These are phyloP conservation scores for Leccinum disarticulatum DNA, from an alignment of 768 basidiomycete species.

Conservation along the genomic window DNA sequence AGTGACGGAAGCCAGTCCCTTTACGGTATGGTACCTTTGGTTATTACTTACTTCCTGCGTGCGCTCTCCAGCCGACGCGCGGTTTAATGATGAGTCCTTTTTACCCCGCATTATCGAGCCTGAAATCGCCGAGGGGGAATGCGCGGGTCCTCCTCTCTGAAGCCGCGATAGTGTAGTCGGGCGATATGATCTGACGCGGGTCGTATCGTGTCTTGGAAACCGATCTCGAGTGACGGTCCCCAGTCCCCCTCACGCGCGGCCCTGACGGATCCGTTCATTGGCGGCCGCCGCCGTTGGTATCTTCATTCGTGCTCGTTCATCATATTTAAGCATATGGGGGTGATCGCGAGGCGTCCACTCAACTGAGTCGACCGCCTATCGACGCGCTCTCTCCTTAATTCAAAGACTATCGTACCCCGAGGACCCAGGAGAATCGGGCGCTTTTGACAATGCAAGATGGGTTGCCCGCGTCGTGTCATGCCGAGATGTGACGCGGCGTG, in stretches of 20 bases:
- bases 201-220: neutral
- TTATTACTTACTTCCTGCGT: neutral
- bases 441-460: constrained; percentile 55
- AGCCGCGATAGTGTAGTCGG: neutral
- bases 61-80: neutral
- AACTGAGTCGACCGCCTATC: constrained; percentile 5
- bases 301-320: neutral
- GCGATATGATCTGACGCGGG: neutral
- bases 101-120: neutral
- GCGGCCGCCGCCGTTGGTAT: neutral
- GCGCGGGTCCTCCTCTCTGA: neutral
- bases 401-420: neutral
- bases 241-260: neutral
- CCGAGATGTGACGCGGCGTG: too few relatives aligned
- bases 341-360: neutral
- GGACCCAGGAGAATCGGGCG: constrained; percentile 42
- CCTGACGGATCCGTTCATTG: neutral
- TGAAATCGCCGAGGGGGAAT: neutral
- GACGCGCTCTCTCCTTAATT: neutral
- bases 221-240: neutral
- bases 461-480: constrained; percentile 11
- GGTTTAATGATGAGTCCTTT: neutral
- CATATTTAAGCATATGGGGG: neutral
- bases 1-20: neutral
- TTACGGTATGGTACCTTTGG: neutral